Evolutionary conservation across 495 filamentous ascomycete genomes (phyloP).

Genomic region (Aspergillus kassunensis): DNA sequence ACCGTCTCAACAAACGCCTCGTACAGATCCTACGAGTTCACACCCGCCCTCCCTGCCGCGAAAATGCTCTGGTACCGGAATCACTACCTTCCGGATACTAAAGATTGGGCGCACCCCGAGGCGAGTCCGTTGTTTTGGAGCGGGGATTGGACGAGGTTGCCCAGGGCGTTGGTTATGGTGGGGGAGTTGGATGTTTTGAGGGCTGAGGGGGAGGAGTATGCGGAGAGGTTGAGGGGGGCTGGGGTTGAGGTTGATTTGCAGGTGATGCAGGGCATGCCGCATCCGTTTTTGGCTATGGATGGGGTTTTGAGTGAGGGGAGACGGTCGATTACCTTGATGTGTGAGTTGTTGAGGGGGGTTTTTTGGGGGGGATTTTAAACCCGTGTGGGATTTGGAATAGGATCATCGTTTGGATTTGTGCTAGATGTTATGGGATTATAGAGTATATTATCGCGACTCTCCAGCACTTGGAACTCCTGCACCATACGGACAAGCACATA

Average conservation of each 20-base stretch:
- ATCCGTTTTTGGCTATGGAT: slow-evolving; percentile 62
- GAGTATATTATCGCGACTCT: too few species aligned
- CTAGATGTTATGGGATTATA: too few species aligned
- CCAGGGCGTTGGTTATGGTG: slow-evolving; percentile 50
- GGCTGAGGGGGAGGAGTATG: slow-evolving; percentile 48
- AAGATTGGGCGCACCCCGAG: slow-evolving; percentile 46
- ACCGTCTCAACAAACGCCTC: slow-evolving; percentile 38
- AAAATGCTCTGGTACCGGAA: slow-evolving; percentile 60
- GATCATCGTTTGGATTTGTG: too few species aligned
- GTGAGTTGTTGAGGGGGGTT: slow-evolving; percentile 45
- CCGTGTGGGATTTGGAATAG: neutral
- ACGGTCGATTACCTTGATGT: slow-evolving; percentile 51
- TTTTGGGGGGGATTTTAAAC: slow-evolving; percentile 33
- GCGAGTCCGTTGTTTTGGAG: slow-evolving; percentile 51
- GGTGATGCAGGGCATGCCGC: slow-evolving; percentile 57
- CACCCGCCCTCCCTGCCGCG: slow-evolving; percentile 45
- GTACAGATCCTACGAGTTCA: slow-evolving; percentile 47
- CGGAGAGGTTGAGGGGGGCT: slow-evolving; percentile 43
- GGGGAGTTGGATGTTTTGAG: slow-evolving; percentile 55
- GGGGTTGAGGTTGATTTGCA: slow-evolving; percentile 53
- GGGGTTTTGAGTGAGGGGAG: slow-evolving; percentile 49
- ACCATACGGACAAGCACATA: too few species aligned
- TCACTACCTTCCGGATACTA: slow-evolving; percentile 50
- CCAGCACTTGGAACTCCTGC: too few species aligned
- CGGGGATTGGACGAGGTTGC: slow-evolving; percentile 46